Base-by-base conservation (phyloP, 2,329 filamentous ascomycete genomes). In the Dactylellina drechsleri region DNA sequence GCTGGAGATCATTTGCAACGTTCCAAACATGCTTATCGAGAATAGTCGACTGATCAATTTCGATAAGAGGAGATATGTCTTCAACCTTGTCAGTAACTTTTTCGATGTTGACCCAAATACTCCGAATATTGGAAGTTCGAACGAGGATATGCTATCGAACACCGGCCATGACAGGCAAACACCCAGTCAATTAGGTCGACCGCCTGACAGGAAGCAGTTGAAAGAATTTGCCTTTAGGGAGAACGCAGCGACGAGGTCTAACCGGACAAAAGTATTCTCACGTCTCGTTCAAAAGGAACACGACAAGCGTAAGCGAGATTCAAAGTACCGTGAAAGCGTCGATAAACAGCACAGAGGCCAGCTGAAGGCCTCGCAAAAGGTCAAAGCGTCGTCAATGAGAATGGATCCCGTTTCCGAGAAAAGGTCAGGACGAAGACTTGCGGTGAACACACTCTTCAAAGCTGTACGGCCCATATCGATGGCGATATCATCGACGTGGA, bases 1-100 rank as follows among this genome's bases (percentile, higher is more conserved):
- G 66, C 64, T 80, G 5, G 79, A 80, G 60, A 80, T 80, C 41
- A 77, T 80, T 53, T 80, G 79, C 60, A 79, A 79, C 49, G 79
- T 80, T n/a, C 79, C 79, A 10, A 80, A 80, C 54, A 80, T 80
- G 79, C 77, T 79, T 15, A 79, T 80, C 20, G 79, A 80, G 41
- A 80, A 80, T 41, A 79, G 79, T 36, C 79, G 79, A 50, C 71
- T 80, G 52, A 80, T 80, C 28, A 80, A 80, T 43, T 80, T 80
- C 49, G 79, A 80, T 65, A 80, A 80, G 75, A 77, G 79, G 18
- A 77, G 79, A 62, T 80, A 79, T 64, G 79, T 79, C 31, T 80
- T 79, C 61, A 80, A 80, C 53, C 77, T 80, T 40, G 77, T 80
- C 57, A 79, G 79, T 66, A 80, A 80, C 40, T 79, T 80, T 47